Conservation (phyloP, 176 grass and related monocot species). For the Musa troglodytarum region DNA sequence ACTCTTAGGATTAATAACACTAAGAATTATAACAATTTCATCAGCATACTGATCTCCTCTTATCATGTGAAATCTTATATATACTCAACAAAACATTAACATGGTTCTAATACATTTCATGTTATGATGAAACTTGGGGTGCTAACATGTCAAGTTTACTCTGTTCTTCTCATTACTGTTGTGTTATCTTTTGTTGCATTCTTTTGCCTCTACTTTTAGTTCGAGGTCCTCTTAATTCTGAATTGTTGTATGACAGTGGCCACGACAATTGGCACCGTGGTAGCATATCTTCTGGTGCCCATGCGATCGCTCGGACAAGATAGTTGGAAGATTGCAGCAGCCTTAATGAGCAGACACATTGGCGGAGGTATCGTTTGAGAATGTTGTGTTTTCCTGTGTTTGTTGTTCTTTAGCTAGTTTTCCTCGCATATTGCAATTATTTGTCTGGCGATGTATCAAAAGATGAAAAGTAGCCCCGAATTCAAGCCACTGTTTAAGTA, state of each 20-base stretch:
- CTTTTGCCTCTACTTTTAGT: not conserved
- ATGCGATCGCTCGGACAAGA: slow-evolving; percentile 71
- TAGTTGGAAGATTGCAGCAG: slow-evolving; percentile 72
- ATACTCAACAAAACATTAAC: too few species aligned
- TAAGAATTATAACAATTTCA: too few species aligned
- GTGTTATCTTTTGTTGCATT: not conserved
- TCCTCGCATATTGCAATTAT: not conserved
- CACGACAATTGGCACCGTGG: slow-evolving; percentile 51
- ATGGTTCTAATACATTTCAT: too few species aligned
- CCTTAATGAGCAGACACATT: slow-evolving; percentile 66
- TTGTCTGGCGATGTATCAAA: not conserved
- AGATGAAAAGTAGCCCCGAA: not conserved
- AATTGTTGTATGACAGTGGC: slow-evolving; percentile 31
- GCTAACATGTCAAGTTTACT: not conserved
- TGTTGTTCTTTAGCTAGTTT: not conserved
- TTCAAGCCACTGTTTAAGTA: not conserved
- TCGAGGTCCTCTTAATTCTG: not conserved
- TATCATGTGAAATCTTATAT: too few species aligned
- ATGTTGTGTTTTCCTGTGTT: not conserved
- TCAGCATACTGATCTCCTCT: too few species aligned
- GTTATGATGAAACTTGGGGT: not conserved
- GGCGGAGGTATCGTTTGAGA: slow-evolving; percentile 46
- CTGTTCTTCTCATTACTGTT: not conserved
- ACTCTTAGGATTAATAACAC: not conserved
- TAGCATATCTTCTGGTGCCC: slow-evolving; percentile 59